Base-by-base conservation (phyloP, 2,329 filamentous ascomycete species). In the Aspergillus carbonarius region DNA sequence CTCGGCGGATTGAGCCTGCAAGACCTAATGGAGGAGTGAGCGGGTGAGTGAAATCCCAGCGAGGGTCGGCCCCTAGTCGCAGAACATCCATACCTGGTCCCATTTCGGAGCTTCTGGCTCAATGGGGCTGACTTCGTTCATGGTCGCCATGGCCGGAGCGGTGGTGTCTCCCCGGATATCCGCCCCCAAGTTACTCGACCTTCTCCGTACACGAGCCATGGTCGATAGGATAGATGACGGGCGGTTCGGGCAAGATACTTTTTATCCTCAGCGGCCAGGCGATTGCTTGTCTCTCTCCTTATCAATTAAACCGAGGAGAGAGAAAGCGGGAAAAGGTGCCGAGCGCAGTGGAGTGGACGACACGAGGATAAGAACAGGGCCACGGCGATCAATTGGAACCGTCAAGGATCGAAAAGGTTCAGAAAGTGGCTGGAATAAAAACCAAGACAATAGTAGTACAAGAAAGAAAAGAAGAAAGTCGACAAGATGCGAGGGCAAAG, bases 151-250 rank as follows among this genome's bases (percentile, higher is more conserved):
- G 20, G 78, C 78, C 35, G 78, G 76, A 15, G 74, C 78, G 55
- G 74, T 74, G 39, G 78, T 81, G 62, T 80, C 78, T 44, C 78
- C 78, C 58, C 76, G 74, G 61, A 79, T 79, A 60, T 80, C 78
- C 59, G 70, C 78, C 55, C 78, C 78, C 56, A 81, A 70, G 61
- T 71, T 74, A 66, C 76, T 79, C 25, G 78, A 79, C 57, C 71
- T 74, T 64, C 77, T 72, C 61, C 76, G 73, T 52, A 74, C 70
- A 59, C 77, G 76, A 63, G 69, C 68, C 76, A 78, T 78, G 59
- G 32, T 55, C 23, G 39, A 47, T 9, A 9, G 17, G 3, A 18
- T 12, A 34, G 18, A 17, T n/a, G 30, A 20, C 34, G 18, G 20
- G 25, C 15, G 44, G 3, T n/a, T 13, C 3, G 30, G 27, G 8